A percentile compares a stretch with the other conserved stretches of the same genome.
phyloP scores from a whole-genome alignment of 768 basidiomycete species.

The Leccinum pellstonianum region DNA sequence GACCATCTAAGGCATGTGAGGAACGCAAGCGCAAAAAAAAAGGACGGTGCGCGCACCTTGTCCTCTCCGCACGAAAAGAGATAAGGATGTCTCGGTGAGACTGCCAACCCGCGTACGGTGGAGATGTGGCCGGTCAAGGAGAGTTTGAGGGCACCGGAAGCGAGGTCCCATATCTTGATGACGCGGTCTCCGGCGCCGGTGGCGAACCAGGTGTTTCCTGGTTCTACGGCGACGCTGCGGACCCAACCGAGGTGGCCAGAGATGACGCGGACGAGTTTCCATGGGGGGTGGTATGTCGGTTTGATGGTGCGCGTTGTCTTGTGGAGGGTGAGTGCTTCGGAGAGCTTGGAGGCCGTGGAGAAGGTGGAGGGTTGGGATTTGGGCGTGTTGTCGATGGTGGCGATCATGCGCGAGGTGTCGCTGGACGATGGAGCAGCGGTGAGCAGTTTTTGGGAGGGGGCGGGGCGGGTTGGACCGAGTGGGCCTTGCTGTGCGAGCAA shows the following conservation, averaged over 20 bases:
- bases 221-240: constrained; percentile 92
- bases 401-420: constrained; percentile 67
- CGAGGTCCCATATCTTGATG: constrained; percentile 98
- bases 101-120: constrained; percentile 91
- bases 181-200: constrained; percentile 98
- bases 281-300: constrained; percentile 92
- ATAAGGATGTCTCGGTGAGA: constrained; percentile 92
- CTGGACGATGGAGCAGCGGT: constrained; percentile 51
- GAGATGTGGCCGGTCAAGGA: constrained; percentile 97
- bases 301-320: constrained; percentile 94
- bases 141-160: constrained; percentile 95
- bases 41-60: constrained; percentile 58
- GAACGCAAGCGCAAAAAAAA: background rate
- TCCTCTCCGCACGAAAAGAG: constrained; percentile 97
- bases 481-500: constrained; percentile 78
- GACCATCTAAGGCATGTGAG: constrained; percentile 71
- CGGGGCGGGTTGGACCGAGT: constrained; percentile 75
- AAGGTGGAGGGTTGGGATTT: constrained; percentile 69
- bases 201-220: constrained; percentile 98
- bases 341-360: constrained; percentile 60
- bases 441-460: constrained; percentile 55
- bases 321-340: constrained; percentile 88
- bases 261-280: constrained; percentile 96
- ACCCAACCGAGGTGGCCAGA: constrained; percentile 99
- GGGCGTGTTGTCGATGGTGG: constrained; percentile 74